Conservation (phyloP, 2,329 filamentous ascomycete genomes). For the Neofusicoccum sp. region DNA sequence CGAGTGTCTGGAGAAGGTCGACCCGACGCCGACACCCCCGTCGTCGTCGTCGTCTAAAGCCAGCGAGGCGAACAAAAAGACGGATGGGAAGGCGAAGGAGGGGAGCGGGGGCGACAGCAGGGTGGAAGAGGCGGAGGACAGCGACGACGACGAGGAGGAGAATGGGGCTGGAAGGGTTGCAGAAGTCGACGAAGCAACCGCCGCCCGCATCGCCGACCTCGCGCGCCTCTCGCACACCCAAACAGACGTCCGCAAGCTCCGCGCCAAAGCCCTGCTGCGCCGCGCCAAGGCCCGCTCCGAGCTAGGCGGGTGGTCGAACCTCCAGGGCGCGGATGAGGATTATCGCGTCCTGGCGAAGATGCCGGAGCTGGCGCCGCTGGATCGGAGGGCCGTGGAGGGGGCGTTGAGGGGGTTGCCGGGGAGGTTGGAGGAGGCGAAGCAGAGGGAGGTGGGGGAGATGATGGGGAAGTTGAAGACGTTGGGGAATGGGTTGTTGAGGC, state of each 20-base stretch:
- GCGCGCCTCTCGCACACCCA: constrained; percentile 27
- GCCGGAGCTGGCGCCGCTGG: constrained; percentile 61
- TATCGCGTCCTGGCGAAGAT: constrained; percentile 66
- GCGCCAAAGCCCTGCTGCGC: constrained; percentile 78
- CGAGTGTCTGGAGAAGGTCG: constrained; percentile 66
- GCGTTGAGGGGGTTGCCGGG: constrained; percentile 67
- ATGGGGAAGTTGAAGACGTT: constrained; percentile 93
- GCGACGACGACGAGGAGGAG: constrained; percentile 45
- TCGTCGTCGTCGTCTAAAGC: constrained; percentile 13
- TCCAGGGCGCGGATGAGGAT: constrained; percentile 77
- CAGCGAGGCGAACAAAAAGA: constrained; percentile 23
- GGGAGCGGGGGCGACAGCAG: constrained; percentile 38
- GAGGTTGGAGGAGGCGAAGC: constrained; percentile 72
- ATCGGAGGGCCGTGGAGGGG: constrained; percentile 64
- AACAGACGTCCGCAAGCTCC: constrained; percentile 71
- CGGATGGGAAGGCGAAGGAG: constrained; percentile 27
- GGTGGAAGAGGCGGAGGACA: constrained; percentile 39
- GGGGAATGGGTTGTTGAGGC: constrained; percentile 87
- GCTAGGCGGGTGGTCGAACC: constrained; percentile 72
- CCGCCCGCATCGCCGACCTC: background rate
- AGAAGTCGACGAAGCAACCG: constrained; percentile 47
- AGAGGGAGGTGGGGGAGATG: constrained; percentile 91
- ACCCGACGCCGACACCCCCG: constrained; percentile 34
- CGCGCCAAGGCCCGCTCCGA: constrained; percentile 71
- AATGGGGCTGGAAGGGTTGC: constrained; percentile 56